Percentiles rank a stretch among this genome's conserved stretches.
phyloP scores from a whole-genome alignment of 73 alveolate genomes.

The Tetrahymena thermophila region DNA sequence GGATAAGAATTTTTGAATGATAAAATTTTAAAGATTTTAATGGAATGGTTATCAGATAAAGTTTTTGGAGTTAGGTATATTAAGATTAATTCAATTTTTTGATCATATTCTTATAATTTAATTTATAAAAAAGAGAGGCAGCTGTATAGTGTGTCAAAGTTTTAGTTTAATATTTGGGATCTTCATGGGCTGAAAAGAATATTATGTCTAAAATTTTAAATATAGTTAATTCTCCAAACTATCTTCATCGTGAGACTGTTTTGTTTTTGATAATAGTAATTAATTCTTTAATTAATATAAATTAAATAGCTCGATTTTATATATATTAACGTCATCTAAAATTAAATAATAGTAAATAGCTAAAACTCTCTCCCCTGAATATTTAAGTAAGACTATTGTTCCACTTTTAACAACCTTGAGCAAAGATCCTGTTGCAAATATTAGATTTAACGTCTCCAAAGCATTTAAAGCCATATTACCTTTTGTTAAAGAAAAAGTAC shows the following conservation, averaged over 20 bases:
- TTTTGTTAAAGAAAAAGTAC: slow-evolving; percentile 10
- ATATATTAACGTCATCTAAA: too few relatives aligned
- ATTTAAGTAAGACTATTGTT: slow-evolving; percentile 13
- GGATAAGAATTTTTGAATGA: slow-evolving; percentile 33
- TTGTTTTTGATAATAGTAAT: slow-evolving; percentile 27
- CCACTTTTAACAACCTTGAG: slow-evolving; percentile 11
- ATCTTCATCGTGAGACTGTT: slow-evolving; percentile 41
- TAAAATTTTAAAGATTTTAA: slow-evolving; percentile 18
- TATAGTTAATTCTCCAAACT: background rate
- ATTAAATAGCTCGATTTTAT: background rate
- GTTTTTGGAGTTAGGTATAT: slow-evolving; percentile 25
- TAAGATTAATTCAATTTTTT: too few relatives aligned
- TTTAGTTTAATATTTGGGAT: slow-evolving; percentile 16
- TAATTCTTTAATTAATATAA: background rate
- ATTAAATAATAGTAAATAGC: slow-evolving; percentile 10
- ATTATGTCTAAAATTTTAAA: slow-evolving; percentile 22
- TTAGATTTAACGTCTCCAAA: slow-evolving; percentile 25
- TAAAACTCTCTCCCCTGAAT: slow-evolving; percentile 9
- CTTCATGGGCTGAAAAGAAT: slow-evolving; percentile 38
- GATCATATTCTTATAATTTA: background rate
- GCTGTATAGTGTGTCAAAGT: slow-evolving; percentile 18
- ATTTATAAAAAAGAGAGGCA: background rate
- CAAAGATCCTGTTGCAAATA: slow-evolving; percentile 39
- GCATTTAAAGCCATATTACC: background rate
- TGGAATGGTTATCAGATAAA: slow-evolving; percentile 43